Evolutionary conservation across 768 basidiomycete genomes (phyloP), one percentile per base, ranked within the genome.

Genomic region (Termitomyces titanicus): DNA sequence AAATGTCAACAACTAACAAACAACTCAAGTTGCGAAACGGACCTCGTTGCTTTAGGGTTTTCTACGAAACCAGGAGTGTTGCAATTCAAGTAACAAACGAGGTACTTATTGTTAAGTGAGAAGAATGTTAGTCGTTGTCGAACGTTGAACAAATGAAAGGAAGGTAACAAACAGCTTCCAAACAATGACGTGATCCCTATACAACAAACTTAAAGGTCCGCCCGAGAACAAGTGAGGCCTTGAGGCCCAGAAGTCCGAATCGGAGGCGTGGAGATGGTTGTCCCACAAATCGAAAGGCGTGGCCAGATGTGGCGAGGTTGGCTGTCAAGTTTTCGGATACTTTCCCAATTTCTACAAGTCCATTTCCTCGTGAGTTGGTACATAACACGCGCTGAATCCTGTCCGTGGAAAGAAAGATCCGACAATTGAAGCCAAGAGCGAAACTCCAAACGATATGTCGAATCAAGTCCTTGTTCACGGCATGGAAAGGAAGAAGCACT

Each of bases 251-350:
- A 51, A 35, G 20, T 29, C 54, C 54, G 55, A 56, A 20, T 51
- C 55, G 55, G 55, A 56, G 20, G 40, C 31, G 25, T 40, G 54
- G 24, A 48, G 47, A 3, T n/a, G 34, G 9, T 37, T 35, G 18
- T 37, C 48, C 48, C 49, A 56, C 24, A 22, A n/a, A 37, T 40
- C 22, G n/a, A 40, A 51, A 45, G 35, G 33, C 49, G 43, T 56
- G 55, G 49, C 25, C 43, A 29, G 55, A 42, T 56, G 49, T 51
- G 55, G 55, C 55, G 43, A 35, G 47, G 29, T 42, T 48, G 37
- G n/a, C 44, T 37, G 52, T 53, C 44, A 46, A n/a, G 35, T 37
- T 18, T 44, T 53, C 27, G 52, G 17, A 46, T 25, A 15, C 5
- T 29, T 15, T n/a, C 13, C 29, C 20, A 43, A 15, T 40, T 20